Base-by-base conservation (phyloP, 75 land plant species). In the Chamaecyparis obtusa region DNA sequence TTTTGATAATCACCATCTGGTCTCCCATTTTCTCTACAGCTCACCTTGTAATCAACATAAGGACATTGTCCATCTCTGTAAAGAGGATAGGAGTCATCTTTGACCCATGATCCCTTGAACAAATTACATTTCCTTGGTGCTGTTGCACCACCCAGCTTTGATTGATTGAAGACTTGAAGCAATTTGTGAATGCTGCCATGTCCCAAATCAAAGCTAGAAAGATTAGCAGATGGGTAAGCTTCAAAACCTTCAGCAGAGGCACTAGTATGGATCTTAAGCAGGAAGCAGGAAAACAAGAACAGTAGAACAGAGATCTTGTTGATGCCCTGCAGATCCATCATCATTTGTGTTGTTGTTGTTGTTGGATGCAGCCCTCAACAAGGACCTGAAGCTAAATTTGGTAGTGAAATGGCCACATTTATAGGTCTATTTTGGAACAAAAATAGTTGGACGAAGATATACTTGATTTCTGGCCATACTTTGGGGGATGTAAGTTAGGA, bases 101-200 rank as follows among this genome's bases (percentile, higher is more conserved):
- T 88, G 0, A 91, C 87, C 96, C 96, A 95, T 81, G 80, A 54
- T 83, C 96, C 96, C 56, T 83, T 80, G 78, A 91, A 93, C 75
- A 92, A 67, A 88, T 95, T 88, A 85, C 96, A 95, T 9, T 91
- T 83, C 64, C 83, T 81, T 39, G 85, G 87, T 0, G 21, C 51
- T 21, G 81, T 83, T 64, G n/a, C 30, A 64, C 27, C 27, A 7
- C 9, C 9, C 69, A 24, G n/a, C 5, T 21, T 5, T 64, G 69
- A 64, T 64, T 64, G 69, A 64, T 64, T 64, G n/a, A 64, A 27
- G n/a, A 24, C n/a, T 13, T 51, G 55, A 27, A 24, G n/a, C 6
- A 64, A 7, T 27, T 64, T 64, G n/a, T 21, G 69, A 64, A 7
- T 24, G 21, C 9, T 1, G 8, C 69, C 69, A 64, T 64, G n/a